Conservation (phyloP, 2,329 filamentous ascomycete genomes). For the Purpureocillium lavendulum region DNA sequence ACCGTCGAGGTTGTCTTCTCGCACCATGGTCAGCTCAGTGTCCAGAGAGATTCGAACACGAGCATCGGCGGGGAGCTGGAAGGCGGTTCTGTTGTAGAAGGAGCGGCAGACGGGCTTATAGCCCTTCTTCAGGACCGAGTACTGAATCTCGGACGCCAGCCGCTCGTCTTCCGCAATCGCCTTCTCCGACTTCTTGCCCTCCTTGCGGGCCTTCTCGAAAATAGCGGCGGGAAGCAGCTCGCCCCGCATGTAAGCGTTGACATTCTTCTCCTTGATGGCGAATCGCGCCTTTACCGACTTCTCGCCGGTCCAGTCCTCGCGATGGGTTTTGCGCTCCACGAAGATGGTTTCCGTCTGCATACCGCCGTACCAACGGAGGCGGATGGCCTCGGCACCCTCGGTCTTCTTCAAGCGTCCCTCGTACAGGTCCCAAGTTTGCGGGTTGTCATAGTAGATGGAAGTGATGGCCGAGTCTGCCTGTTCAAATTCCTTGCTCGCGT, state of each 20-base stretch:
- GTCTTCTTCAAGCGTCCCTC: conserved; percentile 94
- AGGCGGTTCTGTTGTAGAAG: conserved; percentile 97
- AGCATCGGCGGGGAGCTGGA: conserved; percentile 93
- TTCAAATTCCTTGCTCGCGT: conserved; percentile 93
- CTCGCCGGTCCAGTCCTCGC: conserved; percentile 98
- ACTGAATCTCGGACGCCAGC: conserved; percentile 86
- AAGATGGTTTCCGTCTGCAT: conserved; percentile 96
- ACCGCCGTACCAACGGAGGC: conserved; percentile 92
- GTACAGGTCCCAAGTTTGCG: conserved; percentile 89
- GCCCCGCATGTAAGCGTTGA: conserved; percentile 83
- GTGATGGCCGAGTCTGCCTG: conserved; percentile 87
- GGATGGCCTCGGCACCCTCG: conserved; percentile 93
- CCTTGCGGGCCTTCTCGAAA: conserved; percentile 95
- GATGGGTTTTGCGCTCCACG: conserved; percentile 94
- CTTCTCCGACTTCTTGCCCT: conserved; percentile 87
- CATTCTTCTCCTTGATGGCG: conserved; percentile 90
- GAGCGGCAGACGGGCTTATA: conserved; percentile 86
- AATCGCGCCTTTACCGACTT: conserved; percentile 98
- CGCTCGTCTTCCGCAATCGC: conserved; percentile 88
- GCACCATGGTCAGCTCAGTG: conserved; percentile 88
- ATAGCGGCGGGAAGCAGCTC: conserved; percentile 76
- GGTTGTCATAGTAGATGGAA: conserved; percentile 97
- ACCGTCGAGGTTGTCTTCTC: conserved; percentile 91
- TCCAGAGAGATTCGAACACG: conserved; percentile 94
- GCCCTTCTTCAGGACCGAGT: conserved; percentile 78